These are phyloP conservation scores for Whalleya microplaca DNA, from an alignment of 2,329 filamentous ascomycete genomes.

Conservation along the genomic window DNA sequence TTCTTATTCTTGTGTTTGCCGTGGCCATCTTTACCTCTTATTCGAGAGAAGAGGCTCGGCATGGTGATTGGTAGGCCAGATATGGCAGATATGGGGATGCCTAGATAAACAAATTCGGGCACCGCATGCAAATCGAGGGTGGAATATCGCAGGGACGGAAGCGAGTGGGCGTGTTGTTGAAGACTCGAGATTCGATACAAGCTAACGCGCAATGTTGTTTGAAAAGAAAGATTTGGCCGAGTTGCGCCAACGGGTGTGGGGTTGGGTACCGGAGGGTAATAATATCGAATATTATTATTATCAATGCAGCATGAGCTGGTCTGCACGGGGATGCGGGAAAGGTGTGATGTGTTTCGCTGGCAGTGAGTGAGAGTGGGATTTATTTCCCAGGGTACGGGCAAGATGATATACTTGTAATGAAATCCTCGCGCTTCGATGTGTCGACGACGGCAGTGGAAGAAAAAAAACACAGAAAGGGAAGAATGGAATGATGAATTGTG, in stretches of 20 bases:
- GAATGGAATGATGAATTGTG: constrained; percentile 9
- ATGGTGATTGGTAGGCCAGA: constrained; percentile 43
- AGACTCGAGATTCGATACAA: constrained; percentile 14
- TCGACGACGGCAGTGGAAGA: neutral
- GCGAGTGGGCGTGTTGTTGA: constrained; percentile 16
- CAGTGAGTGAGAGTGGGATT: too few relatives aligned
- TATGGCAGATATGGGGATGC: neutral
- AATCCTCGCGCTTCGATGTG: neutral
- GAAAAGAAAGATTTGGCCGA: constrained; percentile 23
- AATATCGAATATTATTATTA: constrained; percentile 31
- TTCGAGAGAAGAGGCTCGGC: constrained; percentile 63
- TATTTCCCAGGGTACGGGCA: constrained; percentile 14
- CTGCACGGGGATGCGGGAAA: constrained; percentile 19
- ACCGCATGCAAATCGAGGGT: constrained; percentile 18
- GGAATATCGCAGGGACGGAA: constrained; percentile 11
- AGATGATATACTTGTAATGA: neutral
- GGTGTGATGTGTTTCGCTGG: constrained; percentile 25
- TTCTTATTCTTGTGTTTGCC: constrained; percentile 67
- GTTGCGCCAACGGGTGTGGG: constrained; percentile 28
- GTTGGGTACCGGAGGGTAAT: constrained; percentile 35
- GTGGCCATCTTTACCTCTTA: constrained; percentile 76
- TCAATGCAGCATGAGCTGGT: constrained; percentile 31
- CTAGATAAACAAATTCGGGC: constrained; percentile 15
- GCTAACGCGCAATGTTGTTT: constrained; percentile 25
- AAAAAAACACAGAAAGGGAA: constrained; percentile 9